A percentile compares a stretch with the other conserved stretches of the same genome.
phyloP scores from a whole-genome alignment of 2,329 filamentous ascomycete genomes.

The Fonsecaea erecta region DNA sequence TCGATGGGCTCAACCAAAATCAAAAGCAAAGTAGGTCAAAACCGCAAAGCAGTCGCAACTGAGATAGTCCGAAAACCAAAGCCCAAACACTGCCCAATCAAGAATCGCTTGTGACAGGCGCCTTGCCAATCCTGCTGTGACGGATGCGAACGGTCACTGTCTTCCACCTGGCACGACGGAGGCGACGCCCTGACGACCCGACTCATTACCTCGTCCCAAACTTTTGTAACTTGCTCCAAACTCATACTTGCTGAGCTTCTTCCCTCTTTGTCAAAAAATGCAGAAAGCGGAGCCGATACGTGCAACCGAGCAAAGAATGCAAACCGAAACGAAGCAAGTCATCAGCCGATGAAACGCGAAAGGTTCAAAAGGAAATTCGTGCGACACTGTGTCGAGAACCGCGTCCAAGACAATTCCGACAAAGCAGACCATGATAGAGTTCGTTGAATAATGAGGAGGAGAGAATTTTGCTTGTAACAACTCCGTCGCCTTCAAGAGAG shows the following conservation, averaged over 20 bases:
- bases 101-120: background rate
- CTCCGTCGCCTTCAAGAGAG: background rate
- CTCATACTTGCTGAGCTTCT: background rate
- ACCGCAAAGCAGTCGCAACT: background rate
- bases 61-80: background rate
- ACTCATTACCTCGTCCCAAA: constrained; percentile 11
- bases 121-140: background rate
- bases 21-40: background rate
- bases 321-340: background rate
- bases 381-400: background rate
- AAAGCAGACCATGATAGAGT: background rate
- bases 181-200: background rate
- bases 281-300: background rate
- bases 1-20: background rate
- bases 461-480: background rate
- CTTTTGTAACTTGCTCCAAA: constrained; percentile 9
- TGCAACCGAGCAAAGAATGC: background rate
- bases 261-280: background rate
- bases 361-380: constrained; percentile 12
- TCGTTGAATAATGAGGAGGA: background rate
- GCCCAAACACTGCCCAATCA: background rate
- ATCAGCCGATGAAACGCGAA: background rate
- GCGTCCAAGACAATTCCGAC: background rate
- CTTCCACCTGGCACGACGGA: background rate
- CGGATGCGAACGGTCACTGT: background rate